Base-by-base conservation (phyloP, 1,284 basidiomycete species). In the Leccinum griseonigrum region DNA sequence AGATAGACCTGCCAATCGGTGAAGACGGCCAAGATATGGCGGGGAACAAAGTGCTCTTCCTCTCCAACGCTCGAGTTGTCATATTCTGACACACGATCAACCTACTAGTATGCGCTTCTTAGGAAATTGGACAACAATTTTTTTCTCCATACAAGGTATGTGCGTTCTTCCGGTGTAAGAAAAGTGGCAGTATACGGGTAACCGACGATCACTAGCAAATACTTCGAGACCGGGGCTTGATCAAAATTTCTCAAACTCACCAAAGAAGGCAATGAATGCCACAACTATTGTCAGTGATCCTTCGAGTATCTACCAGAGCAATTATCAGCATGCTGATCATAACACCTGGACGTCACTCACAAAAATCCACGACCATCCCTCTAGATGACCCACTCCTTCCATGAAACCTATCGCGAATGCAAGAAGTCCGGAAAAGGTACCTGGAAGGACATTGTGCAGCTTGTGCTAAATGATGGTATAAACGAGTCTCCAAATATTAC, bases 11-110 rank as follows among this genome's bases (percentile, higher is more conserved):
- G 88, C 88, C 88, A 91, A 66, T 89, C 87, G 0, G 67, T 68
- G 29, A 89, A 66, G 0, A 85, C 85, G 18, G 81, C 76, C 70
- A 76, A 72, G 32, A 90, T 67, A 68, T 89, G 85, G 10, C 29
- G 16, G n/a, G 6, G 53, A 18, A 32, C 31, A 54, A 54, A 54
- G 7, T 22, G 53, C 18, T 54, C 53, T 54, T 86, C 86, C 68
- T 90, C 88, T 1, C 85, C 86, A 0, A 87, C 86, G 2, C 80
- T 81, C 0, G 85, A 87, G 64, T 84, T 85, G 68, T 88, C 86
- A 60, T 84, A 86, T 68, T 62, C 71, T 74, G 48, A n/a, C 1
- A 56, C 3, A 13, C 28, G 14, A 32, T 63, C 10, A 58, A 51
- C 52, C 14, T 10, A 57, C 28, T 26, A 26, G 22, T 26, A 26